Evolutionary conservation across 129 eudicot species (phyloP), one percentile per base, ranked within the genome.

Genomic region (Lactuca sativa): DNA sequence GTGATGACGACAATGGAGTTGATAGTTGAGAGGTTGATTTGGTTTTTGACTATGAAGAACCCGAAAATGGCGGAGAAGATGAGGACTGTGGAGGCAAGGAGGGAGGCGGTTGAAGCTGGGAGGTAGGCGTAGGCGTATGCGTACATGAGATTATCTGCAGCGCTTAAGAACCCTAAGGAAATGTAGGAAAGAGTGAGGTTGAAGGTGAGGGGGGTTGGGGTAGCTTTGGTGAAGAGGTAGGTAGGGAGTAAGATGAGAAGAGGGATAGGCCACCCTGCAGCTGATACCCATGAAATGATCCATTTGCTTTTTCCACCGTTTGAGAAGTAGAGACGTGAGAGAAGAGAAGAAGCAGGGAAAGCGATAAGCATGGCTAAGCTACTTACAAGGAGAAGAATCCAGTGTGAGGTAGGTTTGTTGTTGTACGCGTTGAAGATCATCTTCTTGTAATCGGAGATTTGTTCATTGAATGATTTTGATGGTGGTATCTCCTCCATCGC

Each of bases 41-140:
- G 85, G 80, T 90, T 93, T 47, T 86, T 86, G 4, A 87, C 97
- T 8, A 93, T 36, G 40, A 89, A 75, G 48, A 80, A 85, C 17
- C 98, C 97, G 7, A 89, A 93, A 13, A 93, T 67, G 11, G 97
- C 84, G 0, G 98, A 87, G 61, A 93, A 93, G 9, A 83, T 52
- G 40, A 93, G 83, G 38, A 90, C 84, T 10, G 97, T 85, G 9
- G 98, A 89, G 58, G 95, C 96, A 34, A 90, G 58, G 59, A 90
- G 90, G 14, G 95, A 81, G 17, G 98, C 96, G 1, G 98, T 93
- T 55, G 98, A 93, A 52, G 97, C 97, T 3, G 98, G 98, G 41
- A 90, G 86, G 73, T 93, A 85, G 4, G 98, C 97, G 40, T 93
- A 93, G 15, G 97, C 97, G 36, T 93, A 93, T 14, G 98, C 88